Evolutionary conservation across 768 basidiomycete genomes (phyloP).

Genomic region (Kwoniella sp.): DNA sequence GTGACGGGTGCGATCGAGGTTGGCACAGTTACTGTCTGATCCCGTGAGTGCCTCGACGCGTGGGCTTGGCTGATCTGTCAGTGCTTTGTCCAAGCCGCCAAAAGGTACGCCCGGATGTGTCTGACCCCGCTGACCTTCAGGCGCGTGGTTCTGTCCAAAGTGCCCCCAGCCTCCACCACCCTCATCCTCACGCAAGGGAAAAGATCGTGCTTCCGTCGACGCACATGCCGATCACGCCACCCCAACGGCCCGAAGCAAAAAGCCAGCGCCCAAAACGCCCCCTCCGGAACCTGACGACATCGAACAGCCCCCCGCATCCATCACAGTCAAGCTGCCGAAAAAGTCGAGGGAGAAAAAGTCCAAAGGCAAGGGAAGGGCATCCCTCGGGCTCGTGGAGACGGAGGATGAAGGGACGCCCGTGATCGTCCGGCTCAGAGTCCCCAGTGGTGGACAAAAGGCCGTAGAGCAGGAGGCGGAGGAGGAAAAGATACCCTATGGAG

Average conservation of each 20-base stretch:
- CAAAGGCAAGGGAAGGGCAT: not conserved
- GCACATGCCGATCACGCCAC: not conserved
- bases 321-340: constrained; percentile 61
- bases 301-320: no score
- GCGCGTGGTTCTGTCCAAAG: constrained; percentile 48
- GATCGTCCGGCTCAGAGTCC: constrained; percentile 28
- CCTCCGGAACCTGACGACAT: no score
- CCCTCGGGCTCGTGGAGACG: not conserved
- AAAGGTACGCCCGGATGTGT: constrained; percentile 57
- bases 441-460: constrained; percentile 45
- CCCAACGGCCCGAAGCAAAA: constrained; percentile 14
- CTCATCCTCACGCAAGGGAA: constrained; percentile 15
- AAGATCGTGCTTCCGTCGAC: constrained; percentile 26
- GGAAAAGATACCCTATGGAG: constrained; percentile 73
- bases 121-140: constrained; percentile 19
- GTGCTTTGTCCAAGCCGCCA: constrained; percentile 67
- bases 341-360: not conserved
- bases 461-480: constrained; percentile 54
- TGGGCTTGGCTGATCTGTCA: constrained; percentile 63
- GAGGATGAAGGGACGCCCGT: constrained; percentile 1
- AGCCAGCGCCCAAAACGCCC: no score
- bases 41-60: constrained; percentile 38
- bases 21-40: constrained; percentile 45
- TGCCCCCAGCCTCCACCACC: constrained; percentile 22
- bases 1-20: constrained; percentile 82